Evolutionary conservation across 305 asterid genomes (phyloP), one percentile per base, ranked within the genome.

Genomic region (Fraxinus paxiana): DNA sequence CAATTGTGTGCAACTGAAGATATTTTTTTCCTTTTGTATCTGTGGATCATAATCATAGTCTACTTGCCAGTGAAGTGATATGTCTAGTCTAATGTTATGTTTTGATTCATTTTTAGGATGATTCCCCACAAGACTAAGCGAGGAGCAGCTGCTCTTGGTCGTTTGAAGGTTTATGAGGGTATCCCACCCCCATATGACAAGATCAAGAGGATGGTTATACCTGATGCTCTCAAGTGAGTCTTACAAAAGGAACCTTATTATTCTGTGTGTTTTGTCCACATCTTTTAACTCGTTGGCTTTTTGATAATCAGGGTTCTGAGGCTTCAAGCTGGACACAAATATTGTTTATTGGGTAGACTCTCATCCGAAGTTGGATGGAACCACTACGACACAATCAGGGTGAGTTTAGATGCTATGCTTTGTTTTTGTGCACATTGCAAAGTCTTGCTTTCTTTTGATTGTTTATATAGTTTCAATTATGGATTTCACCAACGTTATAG

Each of bases 281-380:
- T 51, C 74, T 34, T 31, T 38, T 17, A 34, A 77, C 15, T 31
- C 0, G n/a, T 59, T 26, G 15, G 28, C 33, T 38, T 18, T 31
- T 61, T 33, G 2, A 33, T 33, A 35, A 63, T 33, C 35, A 86
- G 91, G 91, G 91, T 88, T 9, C 80, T 88, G 90, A 85, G 88
- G 82, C 90, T 88, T 17, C 89, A 85, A 51, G 85, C 88, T 35
- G 92, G 92, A 5, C 90, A 87, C 41, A 89, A 89, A 73, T 89
- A 89, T 82, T 84, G 90, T 46, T 80, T 89, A 82, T 82, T 89
- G 86, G 92, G 92, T 38, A 77, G 86, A 69, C 89, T 89, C 31
- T 87, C 92, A 77, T 85, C 90, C 0, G 90, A 89, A 84, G 88
- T 87, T 75, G 91, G 91, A 35, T 87, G 91, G 91, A 87, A 85